Evolutionary conservation across 768 basidiomycete genomes (phyloP).

Genomic region (Mycena albidolilacea): DNA sequence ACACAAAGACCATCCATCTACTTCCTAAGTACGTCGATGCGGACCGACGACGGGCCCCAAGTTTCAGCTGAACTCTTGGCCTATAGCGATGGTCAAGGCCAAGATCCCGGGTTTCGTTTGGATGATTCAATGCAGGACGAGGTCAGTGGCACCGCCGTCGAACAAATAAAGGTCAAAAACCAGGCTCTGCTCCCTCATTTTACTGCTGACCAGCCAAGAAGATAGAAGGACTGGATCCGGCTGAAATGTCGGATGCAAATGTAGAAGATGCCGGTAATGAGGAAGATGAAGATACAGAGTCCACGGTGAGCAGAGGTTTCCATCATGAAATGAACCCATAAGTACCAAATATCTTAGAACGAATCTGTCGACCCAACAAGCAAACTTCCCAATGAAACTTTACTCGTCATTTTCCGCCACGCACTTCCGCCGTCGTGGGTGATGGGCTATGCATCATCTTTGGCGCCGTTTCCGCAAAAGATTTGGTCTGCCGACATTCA

Average conservation of each 20-base stretch:
- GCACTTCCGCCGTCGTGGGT: conserved; percentile 44
- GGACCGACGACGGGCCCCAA: neutral
- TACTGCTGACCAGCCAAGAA: neutral
- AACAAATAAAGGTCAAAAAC: neutral
- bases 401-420: conserved; percentile 43
- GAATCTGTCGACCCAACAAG: neutral
- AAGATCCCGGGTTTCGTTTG: neutral
- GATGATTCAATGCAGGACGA: neutral
- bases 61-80: neutral
- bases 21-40: neutral
- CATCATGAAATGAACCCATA: neutral
- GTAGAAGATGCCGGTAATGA: neutral
- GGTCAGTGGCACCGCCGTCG: neutral
- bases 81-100: neutral
- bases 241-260: neutral
- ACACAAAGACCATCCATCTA: too few species aligned
- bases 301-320: neutral
- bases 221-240: neutral
- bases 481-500: conserved; percentile 43
- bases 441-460: conserved; percentile 36
- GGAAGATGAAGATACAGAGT: neutral
- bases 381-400: conserved; percentile 33
- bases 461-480: conserved; percentile 38
- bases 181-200: neutral
- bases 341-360: neutral